Evolutionary conservation across 305 asterid species (phyloP), one percentile per base, ranked within the genome.

Genomic region (Solanum aculeatissimum): DNA sequence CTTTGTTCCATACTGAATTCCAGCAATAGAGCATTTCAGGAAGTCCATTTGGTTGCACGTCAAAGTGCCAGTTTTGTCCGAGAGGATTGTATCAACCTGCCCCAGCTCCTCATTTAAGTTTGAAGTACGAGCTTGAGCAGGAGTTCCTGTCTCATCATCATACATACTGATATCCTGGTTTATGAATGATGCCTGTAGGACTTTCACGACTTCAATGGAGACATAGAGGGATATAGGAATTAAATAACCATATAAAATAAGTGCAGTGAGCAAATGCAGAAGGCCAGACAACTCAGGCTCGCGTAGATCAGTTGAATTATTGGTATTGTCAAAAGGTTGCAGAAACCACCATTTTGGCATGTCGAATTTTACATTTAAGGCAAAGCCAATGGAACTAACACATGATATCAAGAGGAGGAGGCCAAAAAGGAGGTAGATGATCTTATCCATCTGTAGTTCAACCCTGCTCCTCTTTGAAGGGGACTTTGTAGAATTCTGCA

Each of bases 21-120:
- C 99, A 53, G 92, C 97, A 63, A 96, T 94, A 65, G 99, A 95
- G 91, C 98, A 95, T 84, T 96, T 96, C 79, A 93, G 92, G 58
- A 96, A 96, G 84, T 96, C 98, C 99, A 95, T 96, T 83, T 94
- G 98, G 87, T 96, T 96, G 88, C 99, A 96, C 18, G 99, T 96
- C 86, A 95, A 89, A 43, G 99, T 96, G 83, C 99, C 99, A 0
- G 98, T 96, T 92, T 96, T 96, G 89, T 96, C 99, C 11, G 99
- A 95, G 32, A 96, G 92, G 86, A 96, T 92, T 4, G 98, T 95
- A 55, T 96, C 95, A 84, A 96, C 98, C 89, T 93, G 98, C 60
- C 99, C 99, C 66, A 96, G 86, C 66, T 95, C 98, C 90, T 96
- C 99, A 57, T 94, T 95, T 87, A 95, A 87, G 89, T 94, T 96